These are phyloP conservation scores for Symbiotaphrina buchneri DNA, from an alignment of 495 filamentous ascomycete genomes.

Conservation along the genomic window DNA sequence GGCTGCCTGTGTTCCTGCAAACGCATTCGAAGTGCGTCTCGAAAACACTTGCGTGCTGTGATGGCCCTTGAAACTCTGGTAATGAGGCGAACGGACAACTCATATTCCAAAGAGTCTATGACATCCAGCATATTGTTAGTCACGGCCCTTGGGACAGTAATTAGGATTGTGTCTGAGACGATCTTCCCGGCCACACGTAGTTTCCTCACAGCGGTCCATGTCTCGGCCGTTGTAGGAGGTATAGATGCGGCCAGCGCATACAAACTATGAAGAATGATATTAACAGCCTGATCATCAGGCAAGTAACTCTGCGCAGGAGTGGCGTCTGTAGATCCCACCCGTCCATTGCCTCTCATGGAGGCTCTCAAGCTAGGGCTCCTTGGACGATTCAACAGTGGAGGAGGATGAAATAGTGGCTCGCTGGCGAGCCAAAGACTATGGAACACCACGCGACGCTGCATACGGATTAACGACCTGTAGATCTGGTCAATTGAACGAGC, in stretches of 20 bases:
- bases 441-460: constrained; percentile 28
- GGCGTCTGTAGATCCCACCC: neutral
- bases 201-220: constrained; percentile 25
- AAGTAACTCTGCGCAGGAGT: constrained; percentile 11
- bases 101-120: constrained; percentile 35
- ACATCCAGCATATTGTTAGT: constrained; percentile 14
- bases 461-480: constrained; percentile 9
- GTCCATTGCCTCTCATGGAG: constrained; percentile 2
- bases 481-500: constrained; percentile 15
- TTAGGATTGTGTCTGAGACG: constrained; percentile 19
- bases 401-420: constrained; percentile 43
- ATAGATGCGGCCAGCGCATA: constrained; percentile 31
- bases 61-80: constrained; percentile 30
- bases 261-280: constrained; percentile 29
- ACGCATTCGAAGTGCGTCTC: too few species aligned
- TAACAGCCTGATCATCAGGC: constrained; percentile 29
- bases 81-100: constrained; percentile 31
- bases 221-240: constrained; percentile 18
- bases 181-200: constrained; percentile 30
- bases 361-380: constrained; percentile 9
- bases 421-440: constrained; percentile 57
- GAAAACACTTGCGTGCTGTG: constrained; percentile 24
- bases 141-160: constrained; percentile 8
- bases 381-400: constrained; percentile 24
- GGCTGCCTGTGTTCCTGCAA: constrained; percentile 2